A percentile compares a stretch with the other conserved stretches of the same genome.
Conservation (phyloP, 2,329 filamentous ascomycete genomes). For the Hypoxylon sp. region DNA sequence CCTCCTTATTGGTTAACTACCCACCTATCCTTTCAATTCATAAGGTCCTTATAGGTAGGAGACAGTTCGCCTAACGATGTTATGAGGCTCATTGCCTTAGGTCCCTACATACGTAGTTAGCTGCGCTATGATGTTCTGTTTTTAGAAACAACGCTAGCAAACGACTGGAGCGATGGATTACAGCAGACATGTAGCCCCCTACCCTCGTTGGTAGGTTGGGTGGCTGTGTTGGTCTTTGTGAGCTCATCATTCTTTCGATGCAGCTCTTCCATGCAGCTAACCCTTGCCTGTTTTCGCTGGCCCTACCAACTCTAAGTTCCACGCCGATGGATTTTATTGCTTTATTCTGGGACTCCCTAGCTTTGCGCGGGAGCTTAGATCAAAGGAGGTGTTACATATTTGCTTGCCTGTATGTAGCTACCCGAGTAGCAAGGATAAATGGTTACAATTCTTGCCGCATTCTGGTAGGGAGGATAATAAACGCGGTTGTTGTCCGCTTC, state of each 20-base stretch:
- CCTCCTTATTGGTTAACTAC: neutral
- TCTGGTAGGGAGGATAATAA: neutral
- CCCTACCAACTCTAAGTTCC: neutral
- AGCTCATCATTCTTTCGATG: conserved; percentile 11
- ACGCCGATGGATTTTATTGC: conserved; percentile 1
- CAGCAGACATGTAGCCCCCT: conserved; percentile 20
- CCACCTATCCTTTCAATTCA: neutral
- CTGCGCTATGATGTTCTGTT: conserved; percentile 27
- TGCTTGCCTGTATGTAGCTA: conserved; percentile 5
- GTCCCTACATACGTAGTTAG: neutral
- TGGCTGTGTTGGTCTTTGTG: conserved; percentile 18
- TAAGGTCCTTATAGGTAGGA: neutral
- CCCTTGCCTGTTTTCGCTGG: conserved; percentile 17
- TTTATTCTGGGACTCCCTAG: neutral
- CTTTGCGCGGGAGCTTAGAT: conserved; percentile 3
- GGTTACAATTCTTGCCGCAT: neutral
- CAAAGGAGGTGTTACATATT: neutral
- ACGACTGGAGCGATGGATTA: conserved; percentile 6
- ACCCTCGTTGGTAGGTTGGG: conserved; percentile 19
- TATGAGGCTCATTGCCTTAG: conserved; percentile 15
- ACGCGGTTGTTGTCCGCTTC: neutral
- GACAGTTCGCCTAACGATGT: neutral
- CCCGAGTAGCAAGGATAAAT: conserved; percentile 3
- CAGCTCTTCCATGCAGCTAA: conserved; percentile 4
- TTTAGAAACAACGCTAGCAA: conserved; percentile 30